Evolutionary conservation across 768 basidiomycete genomes (phyloP), one percentile per base, ranked within the genome.

Genomic region (Cystobasidium tubakii): DNA sequence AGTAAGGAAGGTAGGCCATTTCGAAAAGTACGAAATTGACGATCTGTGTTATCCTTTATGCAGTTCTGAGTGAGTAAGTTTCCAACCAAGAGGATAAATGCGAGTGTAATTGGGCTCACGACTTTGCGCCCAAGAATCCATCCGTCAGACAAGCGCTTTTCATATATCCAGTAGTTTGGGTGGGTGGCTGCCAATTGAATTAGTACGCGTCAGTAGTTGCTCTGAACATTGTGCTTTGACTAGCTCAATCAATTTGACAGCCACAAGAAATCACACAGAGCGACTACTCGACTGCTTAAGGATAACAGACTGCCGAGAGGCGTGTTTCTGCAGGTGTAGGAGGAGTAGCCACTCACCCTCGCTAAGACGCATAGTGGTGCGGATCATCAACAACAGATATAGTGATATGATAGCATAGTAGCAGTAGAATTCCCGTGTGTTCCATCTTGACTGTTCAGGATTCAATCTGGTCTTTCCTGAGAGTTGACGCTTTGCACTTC

Each of bases 11-110:
- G 86, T 57, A 97, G 79, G 79, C 92, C 91, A 77, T 85, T 84
- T 44, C 96, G 86, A 81, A 99, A 96, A 1, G 87, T 85, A 29
- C 89, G 89, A 80, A 93, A 97, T 83, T 98, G 96, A 0, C 85
- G 83, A 78, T 98, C 96, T 75, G 90, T 92, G 79, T 89, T 90
- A 81, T 99, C 96, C 95, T 97, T 76, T 12, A 27, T 19, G 25
- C 33, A 25, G 9, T 9, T 6, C 3, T 15, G 31, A 27, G 44
- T 17, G 15, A 36, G n/a, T 31, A n/a, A n/a, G n/a, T n/a, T n/a
- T n/a, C n/a, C n/a, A n/a, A n/a, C n/a, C n/a, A n/a, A n/a, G n/a
- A n/a, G n/a, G n/a, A n/a, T n/a, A n/a, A n/a, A n/a, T n/a, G n/a
- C n/a, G n/a, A n/a, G n/a, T n/a, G n/a, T n/a, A n/a, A 46, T 7